Evolutionary conservation across 2,329 filamentous ascomycete species (phyloP), one percentile per base, ranked within the genome.

Genomic region (Calonectria montana): DNA sequence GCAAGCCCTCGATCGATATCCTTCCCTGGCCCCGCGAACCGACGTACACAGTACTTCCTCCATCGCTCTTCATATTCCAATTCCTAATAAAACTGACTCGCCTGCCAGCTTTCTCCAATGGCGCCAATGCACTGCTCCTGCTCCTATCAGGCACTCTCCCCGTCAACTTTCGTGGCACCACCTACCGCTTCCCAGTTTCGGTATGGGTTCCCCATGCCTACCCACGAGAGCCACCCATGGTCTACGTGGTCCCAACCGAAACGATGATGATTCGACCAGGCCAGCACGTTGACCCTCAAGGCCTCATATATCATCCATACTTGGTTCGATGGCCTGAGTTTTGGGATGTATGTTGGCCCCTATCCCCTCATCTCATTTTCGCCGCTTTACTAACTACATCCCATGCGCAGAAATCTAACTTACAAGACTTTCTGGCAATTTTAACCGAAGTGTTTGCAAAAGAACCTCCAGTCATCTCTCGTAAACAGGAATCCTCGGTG

Each of bases 191-290:
- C 79, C 97, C 97, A 25, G 87, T 99, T 75, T 94, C 94, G 74
- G 84, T 98, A 89, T 98, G 97, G 96, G 88, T 98, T 53, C 97
- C 97, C 4, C 94, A 97, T 81, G 90, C 91, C 66, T 99, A 98
- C 82, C 97, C 97, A 1, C 89, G 91, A 73, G 94, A 97, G 79
- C 89, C 95, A 0, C 97, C 97, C 1, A 89, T 98, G 57, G 91
- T 93, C 70, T 98, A 98, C 82, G 94, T 98, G 48, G 96, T 92
- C 8, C 96, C 97, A 3, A 94, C 94, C 6, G 93, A 94, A 75
- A 94, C 92, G 74, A 98, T 99, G 95, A 85, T 94, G 75, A 93
- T 99, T 48, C 90, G 96, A 23, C 95, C 96, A 1, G 97, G 97
- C 0, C 97, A 99, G 81, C 95, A 99, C 86, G 95, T 99, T 72